These are phyloP conservation scores for Aspergillus novofumigatus DNA, from an alignment of 2,329 filamentous ascomycete genomes.

Conservation along the genomic window DNA sequence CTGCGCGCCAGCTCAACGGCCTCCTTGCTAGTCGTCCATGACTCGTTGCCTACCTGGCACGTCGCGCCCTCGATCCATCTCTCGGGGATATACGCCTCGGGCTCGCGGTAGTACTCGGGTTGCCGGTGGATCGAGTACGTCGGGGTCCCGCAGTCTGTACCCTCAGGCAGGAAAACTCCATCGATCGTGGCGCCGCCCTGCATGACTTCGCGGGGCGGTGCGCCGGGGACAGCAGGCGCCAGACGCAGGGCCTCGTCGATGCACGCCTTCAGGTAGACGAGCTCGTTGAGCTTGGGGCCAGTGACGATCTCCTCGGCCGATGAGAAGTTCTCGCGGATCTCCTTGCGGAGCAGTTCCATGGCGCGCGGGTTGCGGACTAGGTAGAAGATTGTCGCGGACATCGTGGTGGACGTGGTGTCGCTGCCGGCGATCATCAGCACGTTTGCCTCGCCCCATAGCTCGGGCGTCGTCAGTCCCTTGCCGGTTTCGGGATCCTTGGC, in stretches of 20 bases:
- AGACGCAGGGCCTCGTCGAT: constrained; percentile 42
- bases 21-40: constrained; percentile 44
- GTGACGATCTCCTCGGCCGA: constrained; percentile 36
- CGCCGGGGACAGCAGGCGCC: constrained; percentile 36
- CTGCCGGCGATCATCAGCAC: constrained; percentile 68
- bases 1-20: constrained; percentile 53
- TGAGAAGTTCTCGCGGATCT: constrained; percentile 34
- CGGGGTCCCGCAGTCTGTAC: constrained; percentile 60
- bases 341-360: constrained; percentile 29
- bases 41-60: constrained; percentile 31
- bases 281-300: constrained; percentile 30
- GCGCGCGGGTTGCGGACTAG: constrained; percentile 32
- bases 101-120: constrained; percentile 56
- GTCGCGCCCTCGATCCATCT: constrained; percentile 58
- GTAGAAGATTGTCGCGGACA: constrained; percentile 41
- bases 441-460: constrained; percentile 69
- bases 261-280: constrained; percentile 39
- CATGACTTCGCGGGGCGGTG: constrained; percentile 37
- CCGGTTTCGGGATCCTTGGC: constrained; percentile 69
- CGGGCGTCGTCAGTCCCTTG: constrained; percentile 59
- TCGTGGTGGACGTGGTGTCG: constrained; percentile 66
- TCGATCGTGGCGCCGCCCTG: constrained; percentile 35
- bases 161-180: constrained; percentile 41
- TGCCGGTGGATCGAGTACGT: constrained; percentile 69
- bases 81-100: constrained; percentile 59